Percentiles rank a stretch among this genome's conserved stretches.
phyloP scores from a whole-genome alignment of 2,329 filamentous ascomycete genomes.

The Clarireedia monteithiana region DNA sequence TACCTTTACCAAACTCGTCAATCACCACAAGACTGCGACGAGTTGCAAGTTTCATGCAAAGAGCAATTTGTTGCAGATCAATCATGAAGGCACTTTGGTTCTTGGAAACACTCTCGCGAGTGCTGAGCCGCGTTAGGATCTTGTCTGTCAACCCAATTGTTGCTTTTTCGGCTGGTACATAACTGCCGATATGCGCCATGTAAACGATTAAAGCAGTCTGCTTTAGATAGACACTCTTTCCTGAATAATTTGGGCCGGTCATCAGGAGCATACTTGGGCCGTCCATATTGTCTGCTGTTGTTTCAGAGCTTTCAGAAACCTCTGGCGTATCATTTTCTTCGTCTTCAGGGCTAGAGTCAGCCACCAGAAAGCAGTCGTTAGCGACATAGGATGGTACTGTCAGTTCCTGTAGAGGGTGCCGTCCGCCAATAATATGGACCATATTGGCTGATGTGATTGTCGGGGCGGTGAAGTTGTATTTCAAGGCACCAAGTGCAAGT shows the following conservation, averaged over 20 bases:
- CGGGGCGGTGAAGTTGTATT: constrained; percentile 65
- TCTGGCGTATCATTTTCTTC: constrained; percentile 1
- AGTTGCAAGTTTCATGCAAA: constrained; percentile 68
- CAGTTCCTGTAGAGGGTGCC: constrained; percentile 81
- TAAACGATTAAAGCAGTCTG: constrained; percentile 88
- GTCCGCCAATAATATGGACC: constrained; percentile 67
- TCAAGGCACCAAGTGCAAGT: constrained; percentile 66
- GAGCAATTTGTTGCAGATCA: constrained; percentile 79
- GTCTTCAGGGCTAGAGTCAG: constrained; percentile 41
- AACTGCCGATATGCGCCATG: constrained; percentile 87
- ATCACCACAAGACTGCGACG: constrained; percentile 74
- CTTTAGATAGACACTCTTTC: constrained; percentile 93
- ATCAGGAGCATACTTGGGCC: constrained; percentile 66
- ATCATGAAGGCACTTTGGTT: constrained; percentile 60
- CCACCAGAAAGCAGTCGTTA: constrained; percentile 67
- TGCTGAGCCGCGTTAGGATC: constrained; percentile 79
- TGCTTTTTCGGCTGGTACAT: constrained; percentile 73
- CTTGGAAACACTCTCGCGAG: constrained; percentile 53
- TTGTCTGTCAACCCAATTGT: constrained; percentile 84
- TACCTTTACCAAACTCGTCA: constrained; percentile 79
- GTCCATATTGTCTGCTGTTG: constrained; percentile 17
- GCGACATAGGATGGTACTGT: constrained; percentile 73
- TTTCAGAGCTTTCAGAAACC: neutral
- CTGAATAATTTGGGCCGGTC: constrained; percentile 93
- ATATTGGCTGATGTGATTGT: constrained; percentile 61